Evolutionary conservation across 345 rosid genomes (phyloP).

Genomic region (Eutrema japonicum): DNA sequence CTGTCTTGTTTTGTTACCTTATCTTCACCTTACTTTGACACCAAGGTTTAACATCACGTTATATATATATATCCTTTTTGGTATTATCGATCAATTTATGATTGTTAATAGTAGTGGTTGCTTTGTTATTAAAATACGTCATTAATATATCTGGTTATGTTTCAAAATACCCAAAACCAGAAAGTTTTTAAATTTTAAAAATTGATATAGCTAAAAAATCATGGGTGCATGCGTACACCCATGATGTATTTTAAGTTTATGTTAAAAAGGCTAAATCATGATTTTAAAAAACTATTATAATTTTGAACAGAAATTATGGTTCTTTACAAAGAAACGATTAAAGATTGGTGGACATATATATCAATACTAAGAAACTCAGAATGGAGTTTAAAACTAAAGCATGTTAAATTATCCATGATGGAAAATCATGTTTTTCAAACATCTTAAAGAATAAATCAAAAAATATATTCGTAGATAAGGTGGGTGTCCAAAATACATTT

Average conservation of each 20-base stretch:
- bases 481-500: constrained; percentile 27
- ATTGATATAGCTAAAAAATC: not conserved
- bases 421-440: not conserved
- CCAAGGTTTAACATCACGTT: constrained; percentile 24
- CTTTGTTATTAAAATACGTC: constrained; percentile 34
- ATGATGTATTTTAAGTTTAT: not conserved
- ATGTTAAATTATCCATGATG: constrained; percentile 22
- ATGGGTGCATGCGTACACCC: not conserved
- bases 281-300: not conserved
- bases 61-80: not conserved
- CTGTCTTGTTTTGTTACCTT: constrained; percentile 36
- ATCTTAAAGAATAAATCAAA: not conserved
- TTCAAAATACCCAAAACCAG: constrained; percentile 8
- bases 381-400: constrained; percentile 25
- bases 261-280: not conserved
- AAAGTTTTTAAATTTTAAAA: not conserved
- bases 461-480: not conserved
- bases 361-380: constrained; percentile 30
- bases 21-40: constrained; percentile 42
- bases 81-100: not conserved
- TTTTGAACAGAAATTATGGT: constrained; percentile 21
- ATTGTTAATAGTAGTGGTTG: constrained; percentile 16
- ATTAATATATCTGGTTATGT: not conserved
- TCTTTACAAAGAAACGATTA: constrained; percentile 41
- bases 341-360: constrained; percentile 42